These are phyloP conservation scores for Fraxinus cuspidata DNA, from an alignment of 257 asterid genomes.

Conservation along the genomic window DNA sequence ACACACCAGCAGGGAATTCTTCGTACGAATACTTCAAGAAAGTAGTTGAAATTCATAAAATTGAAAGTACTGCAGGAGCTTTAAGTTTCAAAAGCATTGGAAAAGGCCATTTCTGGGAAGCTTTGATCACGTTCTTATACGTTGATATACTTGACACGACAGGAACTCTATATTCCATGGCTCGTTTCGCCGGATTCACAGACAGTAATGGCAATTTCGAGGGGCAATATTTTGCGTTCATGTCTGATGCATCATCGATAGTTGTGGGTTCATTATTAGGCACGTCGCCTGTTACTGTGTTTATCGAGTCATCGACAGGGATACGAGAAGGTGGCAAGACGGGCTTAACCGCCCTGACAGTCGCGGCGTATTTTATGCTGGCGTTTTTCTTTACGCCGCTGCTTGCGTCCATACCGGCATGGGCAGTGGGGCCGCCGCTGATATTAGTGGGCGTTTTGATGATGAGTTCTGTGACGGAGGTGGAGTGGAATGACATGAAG, in stretches of 20 bases:
- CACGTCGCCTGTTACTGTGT: slow-evolving; percentile 90
- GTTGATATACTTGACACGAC: slow-evolving; percentile 88
- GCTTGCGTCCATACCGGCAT: slow-evolving; percentile 87
- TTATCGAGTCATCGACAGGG: slow-evolving; percentile 91
- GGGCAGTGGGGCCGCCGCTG: slow-evolving; percentile 99
- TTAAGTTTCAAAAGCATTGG: slow-evolving; percentile 72
- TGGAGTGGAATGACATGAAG: slow-evolving; percentile 92
- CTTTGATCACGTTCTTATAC: slow-evolving; percentile 71
- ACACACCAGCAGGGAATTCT: slow-evolving; percentile 60
- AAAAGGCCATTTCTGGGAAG: slow-evolving; percentile 75
- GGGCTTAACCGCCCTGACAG: slow-evolving; percentile 93
- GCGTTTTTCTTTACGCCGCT: slow-evolving; percentile 91
- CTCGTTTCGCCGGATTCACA: slow-evolving; percentile 82
- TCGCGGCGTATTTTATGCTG: slow-evolving; percentile 68
- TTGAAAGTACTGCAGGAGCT: slow-evolving; percentile 77
- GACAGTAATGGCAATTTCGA: slow-evolving; percentile 70
- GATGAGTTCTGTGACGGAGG: slow-evolving; percentile 93
- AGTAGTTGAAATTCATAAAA: slow-evolving; percentile 69
- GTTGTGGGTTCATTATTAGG: slow-evolving; percentile 83
- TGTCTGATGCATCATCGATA: slow-evolving; percentile 87
- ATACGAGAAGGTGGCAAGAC: slow-evolving; percentile 90
- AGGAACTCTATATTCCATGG: slow-evolving; percentile 87
- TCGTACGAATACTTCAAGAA: slow-evolving; percentile 63
- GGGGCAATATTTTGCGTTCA: slow-evolving; percentile 88
- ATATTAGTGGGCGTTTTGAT: slow-evolving; percentile 89